Percentiles rank a stretch among this genome's conserved stretches.
Evolutionary conservation across 306 rosid species (phyloP).

Genomic region (Cucurbita ficifolia): DNA sequence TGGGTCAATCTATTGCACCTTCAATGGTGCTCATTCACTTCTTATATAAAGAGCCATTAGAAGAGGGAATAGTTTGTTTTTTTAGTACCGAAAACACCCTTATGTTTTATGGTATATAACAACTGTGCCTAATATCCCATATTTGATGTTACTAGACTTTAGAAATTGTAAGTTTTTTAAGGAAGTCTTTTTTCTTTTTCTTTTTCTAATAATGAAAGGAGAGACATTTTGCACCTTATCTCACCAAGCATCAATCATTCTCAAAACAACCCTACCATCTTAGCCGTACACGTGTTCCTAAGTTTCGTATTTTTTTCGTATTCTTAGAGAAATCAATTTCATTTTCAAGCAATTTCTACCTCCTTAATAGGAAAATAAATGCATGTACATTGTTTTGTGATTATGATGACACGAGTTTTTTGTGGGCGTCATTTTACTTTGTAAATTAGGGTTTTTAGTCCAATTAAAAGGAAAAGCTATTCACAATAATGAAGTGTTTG

Average conservation of each 20-base stretch:
- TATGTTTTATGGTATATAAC: not conserved
- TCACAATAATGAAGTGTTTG: not conserved
- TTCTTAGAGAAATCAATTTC: not conserved
- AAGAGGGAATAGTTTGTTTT: not conserved
- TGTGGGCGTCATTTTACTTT: not conserved
- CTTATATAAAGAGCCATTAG: constrained; percentile 31
- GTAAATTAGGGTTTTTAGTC: not conserved
- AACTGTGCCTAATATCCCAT: not conserved
- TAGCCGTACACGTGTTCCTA: constrained; percentile 42
- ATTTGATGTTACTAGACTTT: not conserved
- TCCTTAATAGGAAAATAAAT: not conserved
- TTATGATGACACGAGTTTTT: not conserved
- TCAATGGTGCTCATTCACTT: constrained; percentile 18
- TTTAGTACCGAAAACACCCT: constrained; percentile 38
- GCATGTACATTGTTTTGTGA: not conserved
- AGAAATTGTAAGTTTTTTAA: not conserved
- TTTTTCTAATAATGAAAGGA: not conserved
- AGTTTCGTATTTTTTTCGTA: not conserved
- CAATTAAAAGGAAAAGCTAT: not conserved
- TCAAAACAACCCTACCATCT: constrained; percentile 10
- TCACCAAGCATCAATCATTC: constrained; percentile 10
- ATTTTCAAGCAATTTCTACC: not conserved
- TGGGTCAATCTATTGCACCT: constrained; percentile 20
- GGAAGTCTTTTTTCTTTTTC: too few relatives aligned
- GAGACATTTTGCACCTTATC: not conserved